Evolutionary conservation across 2,329 filamentous ascomycete species (phyloP).

Genomic region (Epichloe hybrida): DNA sequence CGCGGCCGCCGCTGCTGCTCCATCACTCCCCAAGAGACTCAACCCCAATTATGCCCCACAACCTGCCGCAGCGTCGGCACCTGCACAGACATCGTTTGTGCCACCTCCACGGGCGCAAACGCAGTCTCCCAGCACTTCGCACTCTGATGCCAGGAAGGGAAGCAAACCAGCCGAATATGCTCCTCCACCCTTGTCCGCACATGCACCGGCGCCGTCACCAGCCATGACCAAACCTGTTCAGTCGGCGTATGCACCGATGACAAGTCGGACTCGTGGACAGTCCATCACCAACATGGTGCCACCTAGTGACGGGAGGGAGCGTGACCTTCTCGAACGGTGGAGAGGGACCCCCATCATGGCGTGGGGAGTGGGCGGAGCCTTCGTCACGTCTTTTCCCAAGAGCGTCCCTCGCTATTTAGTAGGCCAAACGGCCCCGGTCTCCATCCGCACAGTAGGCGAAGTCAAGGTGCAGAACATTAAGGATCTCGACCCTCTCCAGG

Average conservation of each 20-base stretch:
- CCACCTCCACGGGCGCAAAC: constrained; percentile 48
- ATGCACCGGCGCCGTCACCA: constrained; percentile 27
- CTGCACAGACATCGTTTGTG: constrained; percentile 25
- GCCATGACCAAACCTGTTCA: constrained; percentile 13
- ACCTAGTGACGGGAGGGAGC: constrained; percentile 51
- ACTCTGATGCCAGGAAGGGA: constrained; percentile 19
- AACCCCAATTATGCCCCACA: constrained; percentile 38
- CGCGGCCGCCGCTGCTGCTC: constrained; percentile 22
- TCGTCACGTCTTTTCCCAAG: constrained; percentile 79
- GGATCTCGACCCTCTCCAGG: constrained; percentile 56
- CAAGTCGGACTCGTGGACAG: constrained; percentile 33
- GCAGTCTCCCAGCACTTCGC: constrained; percentile 42
- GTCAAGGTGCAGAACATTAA: constrained; percentile 66
- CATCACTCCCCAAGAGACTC: constrained; percentile 43
- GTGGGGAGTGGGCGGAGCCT: constrained; percentile 75
- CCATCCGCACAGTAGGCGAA: constrained; percentile 71
- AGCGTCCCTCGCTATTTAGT: constrained; percentile 77
- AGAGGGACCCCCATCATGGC: constrained; percentile 74
- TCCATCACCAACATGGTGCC: constrained; percentile 45
- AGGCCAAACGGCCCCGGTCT: constrained; percentile 57
- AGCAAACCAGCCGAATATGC: constrained; percentile 26
- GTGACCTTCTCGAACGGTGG: constrained; percentile 79
- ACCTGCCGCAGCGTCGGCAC: constrained; percentile 16
- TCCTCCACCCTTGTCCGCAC: constrained; percentile 41
- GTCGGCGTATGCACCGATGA: constrained; percentile 17